phyloP scores from a whole-genome alignment of 352 stramenopile genomes.

The Pythium utonaiense region DNA sequence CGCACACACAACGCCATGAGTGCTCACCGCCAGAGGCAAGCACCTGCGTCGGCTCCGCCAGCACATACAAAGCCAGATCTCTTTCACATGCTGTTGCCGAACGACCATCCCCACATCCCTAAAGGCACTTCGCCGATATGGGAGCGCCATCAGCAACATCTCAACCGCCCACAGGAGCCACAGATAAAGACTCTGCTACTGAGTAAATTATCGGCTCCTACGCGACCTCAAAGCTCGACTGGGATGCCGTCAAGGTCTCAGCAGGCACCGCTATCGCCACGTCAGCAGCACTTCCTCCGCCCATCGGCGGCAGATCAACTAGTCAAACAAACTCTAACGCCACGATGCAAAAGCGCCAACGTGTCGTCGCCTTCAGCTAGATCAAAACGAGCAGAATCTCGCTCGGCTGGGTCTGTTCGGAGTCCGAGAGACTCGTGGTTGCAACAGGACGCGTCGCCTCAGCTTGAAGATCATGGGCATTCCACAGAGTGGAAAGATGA shows the following conservation, averaged over 20 bases:
- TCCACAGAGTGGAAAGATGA: neutral
- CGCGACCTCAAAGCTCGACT: slow-evolving; percentile 13
- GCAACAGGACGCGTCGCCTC: neutral
- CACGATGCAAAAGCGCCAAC: slow-evolving; percentile 5
- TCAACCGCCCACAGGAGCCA: slow-evolving; percentile 10
- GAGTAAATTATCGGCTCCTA: neutral
- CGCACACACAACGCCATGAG: neutral
- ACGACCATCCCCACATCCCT: slow-evolving; percentile 23
- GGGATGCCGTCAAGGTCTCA: neutral
- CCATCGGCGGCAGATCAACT: neutral
- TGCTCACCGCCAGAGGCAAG: neutral
- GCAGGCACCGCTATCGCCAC: neutral
- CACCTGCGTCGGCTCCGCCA: neutral
- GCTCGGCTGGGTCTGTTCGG: neutral
- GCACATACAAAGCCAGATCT: slow-evolving; percentile 17
- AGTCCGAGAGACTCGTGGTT: neutral
- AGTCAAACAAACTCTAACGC: neutral
- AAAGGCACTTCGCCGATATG: slow-evolving; percentile 33
- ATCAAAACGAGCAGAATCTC: neutral
- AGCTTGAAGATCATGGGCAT: neutral
- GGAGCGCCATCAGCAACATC: slow-evolving; percentile 33
- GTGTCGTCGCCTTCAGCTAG: neutral
- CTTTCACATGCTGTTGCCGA: slow-evolving; percentile 37
- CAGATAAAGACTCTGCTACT: neutral
- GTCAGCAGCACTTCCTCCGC: neutral